A percentile compares a stretch with the other conserved stretches of the same genome.
phyloP scores from a whole-genome alignment of 2,329 filamentous ascomycete genomes.

The Claviceps purpurea region DNA sequence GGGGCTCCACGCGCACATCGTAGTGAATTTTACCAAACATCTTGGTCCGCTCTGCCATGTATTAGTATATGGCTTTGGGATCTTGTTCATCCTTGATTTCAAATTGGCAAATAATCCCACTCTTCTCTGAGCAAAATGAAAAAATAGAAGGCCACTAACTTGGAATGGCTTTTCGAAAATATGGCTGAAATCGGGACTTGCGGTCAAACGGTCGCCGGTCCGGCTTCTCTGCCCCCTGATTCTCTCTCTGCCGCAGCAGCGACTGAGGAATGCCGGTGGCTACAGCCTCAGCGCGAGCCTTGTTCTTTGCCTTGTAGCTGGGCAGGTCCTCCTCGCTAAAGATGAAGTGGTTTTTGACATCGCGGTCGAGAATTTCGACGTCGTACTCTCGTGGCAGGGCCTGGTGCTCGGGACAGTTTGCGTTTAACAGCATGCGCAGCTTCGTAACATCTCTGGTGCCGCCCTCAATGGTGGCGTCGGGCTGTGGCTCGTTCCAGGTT shows the following conservation, averaged over 20 bases:
- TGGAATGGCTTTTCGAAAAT: conserved; percentile 58
- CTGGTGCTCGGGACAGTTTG: conserved; percentile 52
- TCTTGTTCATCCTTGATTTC: no score
- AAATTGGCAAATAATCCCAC: no score
- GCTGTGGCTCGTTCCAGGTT: conserved; percentile 40
- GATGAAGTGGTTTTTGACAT: conserved; percentile 75
- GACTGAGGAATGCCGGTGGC: conserved; percentile 46
- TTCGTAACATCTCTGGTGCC: conserved; percentile 20
- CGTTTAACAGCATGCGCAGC: conserved; percentile 52
- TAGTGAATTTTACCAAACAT: conserved; percentile 60
- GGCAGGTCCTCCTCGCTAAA: conserved; percentile 91
- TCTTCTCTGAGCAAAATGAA: no score
- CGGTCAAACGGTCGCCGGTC: conserved; percentile 31
- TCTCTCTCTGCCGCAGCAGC: conserved; percentile 30
- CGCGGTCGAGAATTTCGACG: conserved; percentile 48
- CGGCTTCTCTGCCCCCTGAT: conserved; percentile 13
- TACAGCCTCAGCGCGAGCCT: conserved; percentile 39
- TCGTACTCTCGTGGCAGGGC: conserved; percentile 80
- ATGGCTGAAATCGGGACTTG: conserved; percentile 39
- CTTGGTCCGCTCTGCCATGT: conserved; percentile 56
- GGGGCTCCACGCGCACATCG: conserved; percentile 62
- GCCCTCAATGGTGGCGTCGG: conserved; percentile 36
- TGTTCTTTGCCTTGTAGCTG: conserved; percentile 31
- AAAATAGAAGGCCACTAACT: conserved; percentile 35
- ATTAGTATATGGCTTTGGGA: neutral